Percentiles rank a stretch among this genome's conserved stretches.
Evolutionary conservation across 1,284 basidiomycete genomes (phyloP).

Genomic region (Melampsora abietis-canadensis): DNA sequence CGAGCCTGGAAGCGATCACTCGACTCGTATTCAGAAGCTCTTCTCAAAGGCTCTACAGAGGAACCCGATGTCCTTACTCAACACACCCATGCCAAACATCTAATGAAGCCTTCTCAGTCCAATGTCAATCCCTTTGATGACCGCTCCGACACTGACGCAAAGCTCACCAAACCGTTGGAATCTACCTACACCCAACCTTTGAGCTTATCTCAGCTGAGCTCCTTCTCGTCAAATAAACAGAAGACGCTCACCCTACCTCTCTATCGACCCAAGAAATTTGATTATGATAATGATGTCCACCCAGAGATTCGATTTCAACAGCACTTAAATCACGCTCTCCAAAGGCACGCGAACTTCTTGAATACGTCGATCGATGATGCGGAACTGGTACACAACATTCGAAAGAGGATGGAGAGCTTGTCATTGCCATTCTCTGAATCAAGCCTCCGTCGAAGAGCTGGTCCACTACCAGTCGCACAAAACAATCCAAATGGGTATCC

Average conservation of each 20-base stretch:
- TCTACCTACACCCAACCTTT: too few species aligned
- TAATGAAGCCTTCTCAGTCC: too few species aligned
- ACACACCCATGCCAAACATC: too few species aligned
- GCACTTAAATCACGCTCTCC: constrained; percentile 33
- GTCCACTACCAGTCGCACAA: neutral
- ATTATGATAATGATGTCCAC: constrained; percentile 12
- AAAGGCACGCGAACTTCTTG: constrained; percentile 23
- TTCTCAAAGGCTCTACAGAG: too few species aligned
- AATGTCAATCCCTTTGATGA: too few species aligned
- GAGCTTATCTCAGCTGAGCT: neutral
- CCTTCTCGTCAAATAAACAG: constrained; percentile 8
- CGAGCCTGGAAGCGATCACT: too few species aligned
- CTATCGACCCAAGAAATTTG: constrained; percentile 3
- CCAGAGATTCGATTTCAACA: constrained; percentile 33
- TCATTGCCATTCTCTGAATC: neutral
- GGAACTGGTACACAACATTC: constrained; percentile 14
- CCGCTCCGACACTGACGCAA: too few species aligned
- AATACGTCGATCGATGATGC: constrained; percentile 18
- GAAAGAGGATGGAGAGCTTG: constrained; percentile 9
- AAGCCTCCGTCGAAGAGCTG: neutral
- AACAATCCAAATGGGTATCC: constrained; percentile 7
- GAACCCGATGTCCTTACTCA: too few species aligned
- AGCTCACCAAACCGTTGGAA: too few species aligned
- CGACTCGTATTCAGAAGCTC: too few species aligned
- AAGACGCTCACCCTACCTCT: constrained; percentile 31